These are phyloP conservation scores for Eragrostis nindensis DNA, from an alignment of 176 grass and related monocot species.

Conservation along the genomic window DNA sequence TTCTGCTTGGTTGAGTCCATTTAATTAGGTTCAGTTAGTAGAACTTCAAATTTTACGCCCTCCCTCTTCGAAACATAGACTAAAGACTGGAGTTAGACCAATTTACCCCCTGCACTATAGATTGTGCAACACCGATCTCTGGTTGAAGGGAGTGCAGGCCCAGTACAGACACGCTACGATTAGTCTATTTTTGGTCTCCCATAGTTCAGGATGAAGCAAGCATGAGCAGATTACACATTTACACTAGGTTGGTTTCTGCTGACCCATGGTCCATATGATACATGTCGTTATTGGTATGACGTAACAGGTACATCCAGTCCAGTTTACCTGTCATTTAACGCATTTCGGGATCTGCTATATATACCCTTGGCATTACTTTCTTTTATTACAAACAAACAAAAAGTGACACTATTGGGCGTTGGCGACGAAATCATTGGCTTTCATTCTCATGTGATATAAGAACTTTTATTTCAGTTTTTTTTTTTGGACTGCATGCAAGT, in stretches of 20 bases:
- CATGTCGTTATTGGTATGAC: neutral
- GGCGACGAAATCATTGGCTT: neutral
- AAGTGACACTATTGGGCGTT: neutral
- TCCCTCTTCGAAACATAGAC: neutral
- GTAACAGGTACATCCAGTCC: neutral
- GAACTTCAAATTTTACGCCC: neutral
- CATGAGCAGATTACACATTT: neutral
- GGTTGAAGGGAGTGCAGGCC: neutral
- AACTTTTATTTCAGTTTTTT: neutral
- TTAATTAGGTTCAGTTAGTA: slow-evolving; percentile 3
- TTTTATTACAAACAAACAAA: neutral
- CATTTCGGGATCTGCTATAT: too few relatives aligned
- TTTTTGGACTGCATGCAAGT: neutral
- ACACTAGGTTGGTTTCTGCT: neutral
- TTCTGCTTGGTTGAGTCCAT: neutral
- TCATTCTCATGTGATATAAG: neutral
- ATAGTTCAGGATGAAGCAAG: neutral
- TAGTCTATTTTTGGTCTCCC: neutral
- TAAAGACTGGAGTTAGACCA: neutral
- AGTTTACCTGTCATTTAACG: neutral
- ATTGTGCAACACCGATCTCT: neutral
- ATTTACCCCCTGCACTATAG: neutral
- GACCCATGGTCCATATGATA: neutral
- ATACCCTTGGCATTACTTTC: neutral
- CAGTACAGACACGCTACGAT: neutral